phyloP scores from a whole-genome alignment of 1,284 basidiomycete species.

The Moniliella sp. region DNA sequence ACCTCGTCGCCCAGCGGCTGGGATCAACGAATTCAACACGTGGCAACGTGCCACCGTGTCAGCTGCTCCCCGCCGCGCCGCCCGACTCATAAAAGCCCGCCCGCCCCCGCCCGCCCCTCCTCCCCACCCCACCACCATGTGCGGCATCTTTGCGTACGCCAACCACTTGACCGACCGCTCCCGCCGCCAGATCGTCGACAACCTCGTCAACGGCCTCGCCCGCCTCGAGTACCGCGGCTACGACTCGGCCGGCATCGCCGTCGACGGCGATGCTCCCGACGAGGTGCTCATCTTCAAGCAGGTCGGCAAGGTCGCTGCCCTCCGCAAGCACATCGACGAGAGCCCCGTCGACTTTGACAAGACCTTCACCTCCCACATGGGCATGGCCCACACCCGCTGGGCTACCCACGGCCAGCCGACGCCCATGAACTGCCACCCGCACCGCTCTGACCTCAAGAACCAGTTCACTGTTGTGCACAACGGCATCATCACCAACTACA shows the following conservation, averaged over 20 bases:
- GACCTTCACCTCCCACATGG: slow-evolving; percentile 66
- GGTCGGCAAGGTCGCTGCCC: slow-evolving; percentile 85
- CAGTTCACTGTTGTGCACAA: slow-evolving; percentile 96
- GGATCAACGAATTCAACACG: too few relatives aligned
- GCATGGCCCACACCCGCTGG: slow-evolving; percentile 98
- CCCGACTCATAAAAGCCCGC: too few relatives aligned
- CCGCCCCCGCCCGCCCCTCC: too few relatives aligned
- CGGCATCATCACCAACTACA: slow-evolving; percentile 89
- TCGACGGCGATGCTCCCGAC: slow-evolving; percentile 72
- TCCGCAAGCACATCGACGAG: slow-evolving; percentile 71
- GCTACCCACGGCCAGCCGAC: slow-evolving; percentile 77
- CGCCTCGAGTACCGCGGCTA: slow-evolving; percentile 96
- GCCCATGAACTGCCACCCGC: slow-evolving; percentile 79
- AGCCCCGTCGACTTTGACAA: slow-evolving; percentile 59
- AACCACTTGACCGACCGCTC: slow-evolving; percentile 33
- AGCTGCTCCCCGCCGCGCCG: too few relatives aligned
- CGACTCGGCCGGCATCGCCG: slow-evolving; percentile 76
- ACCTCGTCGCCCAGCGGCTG: too few relatives aligned
- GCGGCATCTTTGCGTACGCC: slow-evolving; percentile 32
- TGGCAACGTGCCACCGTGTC: too few relatives aligned
- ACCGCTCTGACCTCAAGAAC: slow-evolving; percentile 55
- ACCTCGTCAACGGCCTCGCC: slow-evolving; percentile 71
- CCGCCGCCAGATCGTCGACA: slow-evolving; percentile 75
- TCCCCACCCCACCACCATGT: too few relatives aligned
- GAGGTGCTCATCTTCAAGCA: slow-evolving; percentile 76